Evolutionary conservation across 2,329 filamentous ascomycete genomes (phyloP).

Genomic region (Gyromitra esculenta): DNA sequence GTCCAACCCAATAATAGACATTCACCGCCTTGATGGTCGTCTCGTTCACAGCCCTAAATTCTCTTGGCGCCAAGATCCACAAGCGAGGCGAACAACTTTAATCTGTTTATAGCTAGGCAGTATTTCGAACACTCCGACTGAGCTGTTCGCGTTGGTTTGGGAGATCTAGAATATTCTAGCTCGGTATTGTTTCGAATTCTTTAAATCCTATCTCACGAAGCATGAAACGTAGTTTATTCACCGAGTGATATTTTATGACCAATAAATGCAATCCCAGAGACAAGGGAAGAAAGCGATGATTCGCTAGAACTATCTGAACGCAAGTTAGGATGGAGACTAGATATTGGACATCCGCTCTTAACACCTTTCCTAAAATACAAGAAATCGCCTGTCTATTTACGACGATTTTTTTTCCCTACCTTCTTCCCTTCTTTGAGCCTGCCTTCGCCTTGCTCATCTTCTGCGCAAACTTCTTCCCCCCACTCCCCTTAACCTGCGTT

Average conservation of each 20-base stretch:
- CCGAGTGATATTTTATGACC: not conserved
- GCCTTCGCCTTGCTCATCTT: constrained; percentile 43
- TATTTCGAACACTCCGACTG: no score
- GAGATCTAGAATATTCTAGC: no score
- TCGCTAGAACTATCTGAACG: not conserved
- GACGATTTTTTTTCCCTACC: constrained; percentile 14
- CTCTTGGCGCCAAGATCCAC: not conserved
- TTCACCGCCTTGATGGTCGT: not conserved
- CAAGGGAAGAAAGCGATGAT: not conserved
- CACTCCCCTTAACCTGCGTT: constrained; percentile 57
- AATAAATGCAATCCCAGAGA: not conserved
- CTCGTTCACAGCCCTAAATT: not conserved
- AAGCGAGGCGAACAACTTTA: not conserved
- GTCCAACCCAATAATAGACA: not conserved
- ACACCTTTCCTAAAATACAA: constrained; percentile 21
- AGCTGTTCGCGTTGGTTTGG: no score
- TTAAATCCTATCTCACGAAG: not conserved
- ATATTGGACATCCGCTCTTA: constrained; percentile 24
- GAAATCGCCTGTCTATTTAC: constrained; percentile 25
- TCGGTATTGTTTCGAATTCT: not conserved
- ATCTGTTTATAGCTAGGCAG: not conserved
- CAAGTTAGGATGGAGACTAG: not conserved
- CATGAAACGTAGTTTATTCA: not conserved
- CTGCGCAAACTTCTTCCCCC: constrained; percentile 54
- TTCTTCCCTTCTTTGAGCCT: constrained; percentile 35